Evolutionary conservation across 305 asterid genomes (phyloP).

Genomic region (Euphrasia arctica): DNA sequence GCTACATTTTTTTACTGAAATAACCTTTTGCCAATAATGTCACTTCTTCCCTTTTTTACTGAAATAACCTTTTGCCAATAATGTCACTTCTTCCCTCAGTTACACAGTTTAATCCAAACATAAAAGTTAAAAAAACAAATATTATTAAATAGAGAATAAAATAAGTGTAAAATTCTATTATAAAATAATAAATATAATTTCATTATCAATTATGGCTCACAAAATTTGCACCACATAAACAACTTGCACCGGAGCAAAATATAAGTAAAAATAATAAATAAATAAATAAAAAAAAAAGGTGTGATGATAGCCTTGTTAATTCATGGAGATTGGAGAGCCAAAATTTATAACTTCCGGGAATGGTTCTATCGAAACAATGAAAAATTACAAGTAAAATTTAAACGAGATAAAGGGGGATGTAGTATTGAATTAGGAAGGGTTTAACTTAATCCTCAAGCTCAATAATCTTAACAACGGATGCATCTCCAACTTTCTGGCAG

Average conservation of each 20-base stretch:
- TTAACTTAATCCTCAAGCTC: slow-evolving; percentile 69
- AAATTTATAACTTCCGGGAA: not conserved
- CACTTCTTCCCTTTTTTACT: no score
- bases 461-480: slow-evolving; percentile 85
- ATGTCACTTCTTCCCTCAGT: no score
- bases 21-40: no score
- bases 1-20: no score
- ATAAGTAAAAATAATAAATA: no score
- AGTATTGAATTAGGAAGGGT: not conserved
- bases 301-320: slow-evolving; percentile 14
- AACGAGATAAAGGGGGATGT: not conserved
- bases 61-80: no score
- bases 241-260: slow-evolving; percentile 3
- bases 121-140: no score
- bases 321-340: slow-evolving; percentile 16
- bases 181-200: no score
- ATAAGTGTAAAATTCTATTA: no score
- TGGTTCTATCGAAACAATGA: not conserved
- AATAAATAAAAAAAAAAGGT: not conserved
- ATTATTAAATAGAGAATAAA: no score
- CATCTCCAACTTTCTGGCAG: slow-evolving; percentile 92
- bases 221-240: slow-evolving; percentile 9
- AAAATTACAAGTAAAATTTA: not conserved
- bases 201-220: no score
- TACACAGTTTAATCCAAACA: no score